These are phyloP conservation scores for Wickerhamiella sergipiensis DNA, from an alignment of 805 yeast genomes.

Conservation along the genomic window DNA sequence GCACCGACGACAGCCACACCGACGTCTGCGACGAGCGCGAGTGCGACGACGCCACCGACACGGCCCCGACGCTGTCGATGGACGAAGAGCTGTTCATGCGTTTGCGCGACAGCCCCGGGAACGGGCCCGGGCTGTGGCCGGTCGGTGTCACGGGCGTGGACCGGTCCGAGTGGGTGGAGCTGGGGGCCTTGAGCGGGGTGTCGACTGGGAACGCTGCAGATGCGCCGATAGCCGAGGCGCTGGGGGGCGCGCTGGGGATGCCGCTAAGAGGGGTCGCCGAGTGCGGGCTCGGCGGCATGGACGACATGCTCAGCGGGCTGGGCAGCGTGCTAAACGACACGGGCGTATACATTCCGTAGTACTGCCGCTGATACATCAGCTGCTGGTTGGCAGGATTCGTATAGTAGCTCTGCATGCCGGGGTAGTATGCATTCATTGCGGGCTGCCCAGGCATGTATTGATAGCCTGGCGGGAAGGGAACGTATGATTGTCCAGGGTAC, in stretches of 20 bases:
- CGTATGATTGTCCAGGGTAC: neutral
- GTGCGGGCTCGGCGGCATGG: neutral
- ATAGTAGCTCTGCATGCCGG: too few relatives aligned
- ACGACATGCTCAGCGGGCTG: neutral
- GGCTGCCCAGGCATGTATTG: neutral
- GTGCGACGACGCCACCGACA: constrained; percentile 1
- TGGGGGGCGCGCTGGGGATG: neutral
- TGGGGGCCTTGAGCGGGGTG: neutral
- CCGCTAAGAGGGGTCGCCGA: neutral
- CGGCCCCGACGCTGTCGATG: constrained; percentile 4
- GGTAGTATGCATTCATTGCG: neutral
- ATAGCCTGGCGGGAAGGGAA: neutral
- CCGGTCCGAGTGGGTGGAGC: neutral
- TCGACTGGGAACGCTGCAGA: neutral
- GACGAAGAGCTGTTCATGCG: constrained; percentile 4
- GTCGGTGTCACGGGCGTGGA: neutral
- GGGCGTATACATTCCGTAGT: neutral
- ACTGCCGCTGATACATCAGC: neutral
- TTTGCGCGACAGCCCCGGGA: neutral
- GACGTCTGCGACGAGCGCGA: constrained; percentile 9
- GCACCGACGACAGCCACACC: constrained; percentile 9
- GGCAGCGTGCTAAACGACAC: neutral
- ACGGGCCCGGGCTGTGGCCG: neutral
- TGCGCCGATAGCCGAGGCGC: neutral
- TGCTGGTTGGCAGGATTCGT: constrained; percentile 4